Percentiles rank a stretch among this genome's conserved stretches.
These are phyloP conservation scores for Geosmithia morbida DNA, from an alignment of 2,329 filamentous ascomycete genomes.

Conservation along the genomic window DNA sequence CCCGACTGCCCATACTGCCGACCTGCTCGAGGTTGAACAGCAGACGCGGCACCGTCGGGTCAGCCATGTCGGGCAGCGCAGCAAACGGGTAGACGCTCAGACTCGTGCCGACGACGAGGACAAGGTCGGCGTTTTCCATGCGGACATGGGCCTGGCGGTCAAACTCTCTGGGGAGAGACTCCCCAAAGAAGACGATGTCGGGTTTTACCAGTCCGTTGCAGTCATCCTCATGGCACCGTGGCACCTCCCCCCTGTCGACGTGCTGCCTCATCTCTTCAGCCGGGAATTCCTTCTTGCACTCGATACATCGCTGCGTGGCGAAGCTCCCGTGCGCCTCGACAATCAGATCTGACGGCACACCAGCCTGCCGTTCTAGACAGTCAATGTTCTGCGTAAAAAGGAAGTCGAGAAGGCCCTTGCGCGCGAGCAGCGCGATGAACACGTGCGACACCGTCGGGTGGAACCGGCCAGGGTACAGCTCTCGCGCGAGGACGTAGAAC, in stretches of 20 bases:
- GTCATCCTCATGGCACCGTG: conserved; percentile 39
- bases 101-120: conserved; percentile 81
- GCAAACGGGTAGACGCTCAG: conserved; percentile 83
- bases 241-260: conserved; percentile 53
- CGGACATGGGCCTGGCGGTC: conserved; percentile 18
- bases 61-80: conserved; percentile 52
- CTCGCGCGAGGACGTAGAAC: conserved; percentile 84
- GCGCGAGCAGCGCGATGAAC: conserved; percentile 70
- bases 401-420: conserved; percentile 66
- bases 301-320: conserved; percentile 79
- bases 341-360: conserved; percentile 67
- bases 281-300: conserved; percentile 62
- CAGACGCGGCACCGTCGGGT: conserved; percentile 53
- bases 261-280: conserved; percentile 59
- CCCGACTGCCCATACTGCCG: conserved; percentile 58
- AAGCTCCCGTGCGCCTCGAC: conserved; percentile 95
- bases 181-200: conserved; percentile 90
- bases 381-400: conserved; percentile 98
- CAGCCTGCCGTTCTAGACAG: conserved; percentile 77
- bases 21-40: conserved; percentile 81
- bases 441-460: conserved; percentile 79
- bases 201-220: conserved; percentile 81
- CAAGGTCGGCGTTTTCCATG: conserved; percentile 53
- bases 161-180: conserved; percentile 34
- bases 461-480: conserved; percentile 84